A percentile compares a stretch with the other conserved stretches of the same genome.
Evolutionary conservation across 495 filamentous ascomycete genomes (phyloP).

Genomic region (Xylaria castorea): DNA sequence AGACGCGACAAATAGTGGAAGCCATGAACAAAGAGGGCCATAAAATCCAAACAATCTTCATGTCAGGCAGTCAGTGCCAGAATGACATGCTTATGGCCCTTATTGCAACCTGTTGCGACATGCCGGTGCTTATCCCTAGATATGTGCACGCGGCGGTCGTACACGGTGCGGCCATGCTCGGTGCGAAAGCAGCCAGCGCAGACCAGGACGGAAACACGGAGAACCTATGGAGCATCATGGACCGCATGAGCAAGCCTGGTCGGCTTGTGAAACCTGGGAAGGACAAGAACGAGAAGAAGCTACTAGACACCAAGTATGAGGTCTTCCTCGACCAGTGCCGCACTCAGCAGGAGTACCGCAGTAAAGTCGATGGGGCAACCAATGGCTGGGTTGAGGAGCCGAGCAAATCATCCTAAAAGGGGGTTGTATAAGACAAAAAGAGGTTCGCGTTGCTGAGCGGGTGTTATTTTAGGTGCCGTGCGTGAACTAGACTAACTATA

Average conservation of each 20-base stretch:
- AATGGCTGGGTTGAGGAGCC: slow-evolving; percentile 51
- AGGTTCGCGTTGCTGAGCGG: neutral
- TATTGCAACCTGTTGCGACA: slow-evolving; percentile 86
- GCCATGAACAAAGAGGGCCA: slow-evolving; percentile 89
- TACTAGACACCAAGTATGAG: slow-evolving; percentile 85
- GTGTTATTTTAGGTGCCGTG: neutral
- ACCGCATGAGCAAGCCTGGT: slow-evolving; percentile 94
- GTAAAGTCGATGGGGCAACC: slow-evolving; percentile 68
- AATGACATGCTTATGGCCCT: slow-evolving; percentile 90
- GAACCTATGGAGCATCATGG: slow-evolving; percentile 94
- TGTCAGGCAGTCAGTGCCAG: slow-evolving; percentile 97
- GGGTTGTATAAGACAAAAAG: no score
- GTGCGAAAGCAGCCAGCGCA: slow-evolving; percentile 88
- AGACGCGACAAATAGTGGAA: slow-evolving; percentile 94
- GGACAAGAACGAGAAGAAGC: slow-evolving; percentile 73
- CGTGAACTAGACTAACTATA: slow-evolving; percentile 9
- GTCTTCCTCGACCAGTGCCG: slow-evolving; percentile 80
- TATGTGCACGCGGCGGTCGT: slow-evolving; percentile 97
- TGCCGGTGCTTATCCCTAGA: slow-evolving; percentile 88
- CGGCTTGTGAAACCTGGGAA: slow-evolving; percentile 75
- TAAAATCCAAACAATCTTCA: slow-evolving; percentile 88
- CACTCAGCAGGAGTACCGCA: slow-evolving; percentile 75
- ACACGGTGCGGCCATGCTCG: slow-evolving; percentile 95
- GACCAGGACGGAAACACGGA: slow-evolving; percentile 79
- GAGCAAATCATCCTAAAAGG: slow-evolving; percentile 27